These are phyloP conservation scores for Mycena citricolor DNA, from an alignment of 1,284 basidiomycete genomes.

Conservation along the genomic window DNA sequence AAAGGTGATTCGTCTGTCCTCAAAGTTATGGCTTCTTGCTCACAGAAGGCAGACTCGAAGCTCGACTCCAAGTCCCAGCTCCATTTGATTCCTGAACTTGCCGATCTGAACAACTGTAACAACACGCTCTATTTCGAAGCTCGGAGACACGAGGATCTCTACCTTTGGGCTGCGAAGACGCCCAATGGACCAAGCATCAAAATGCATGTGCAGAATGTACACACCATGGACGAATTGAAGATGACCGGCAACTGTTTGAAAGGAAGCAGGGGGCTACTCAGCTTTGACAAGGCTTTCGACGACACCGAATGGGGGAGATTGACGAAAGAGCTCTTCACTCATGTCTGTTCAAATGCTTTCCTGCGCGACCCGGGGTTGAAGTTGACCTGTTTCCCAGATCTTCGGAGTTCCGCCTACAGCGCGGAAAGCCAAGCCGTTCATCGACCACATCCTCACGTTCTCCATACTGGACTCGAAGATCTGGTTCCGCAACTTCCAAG, in stretches of 20 bases:
- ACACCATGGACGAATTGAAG: slow-evolving; percentile 99
- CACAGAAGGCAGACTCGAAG: slow-evolving; percentile 73
- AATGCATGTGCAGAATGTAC: slow-evolving; percentile 97
- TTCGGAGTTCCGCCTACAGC: slow-evolving; percentile 93
- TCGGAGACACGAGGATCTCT: slow-evolving; percentile 92
- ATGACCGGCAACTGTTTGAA: slow-evolving; percentile 99
- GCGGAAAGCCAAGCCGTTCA: slow-evolving; percentile 92
- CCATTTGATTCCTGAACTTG: slow-evolving; percentile 92
- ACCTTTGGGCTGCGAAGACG: slow-evolving; percentile 95
- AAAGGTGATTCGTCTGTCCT: slow-evolving; percentile 64
- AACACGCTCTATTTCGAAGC: slow-evolving; percentile 98
- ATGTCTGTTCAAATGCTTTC: slow-evolving; percentile 57
- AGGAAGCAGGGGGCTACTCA: slow-evolving; percentile 89
- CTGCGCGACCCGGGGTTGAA: slow-evolving; percentile 8
- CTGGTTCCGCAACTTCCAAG: slow-evolving; percentile 99
- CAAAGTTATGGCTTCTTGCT: slow-evolving; percentile 6
- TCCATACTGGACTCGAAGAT: slow-evolving; percentile 95
- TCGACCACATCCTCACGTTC: slow-evolving; percentile 97
- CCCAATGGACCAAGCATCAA: slow-evolving; percentile 98
- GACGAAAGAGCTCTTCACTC: slow-evolving; percentile 95
- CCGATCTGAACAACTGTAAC: slow-evolving; percentile 98
- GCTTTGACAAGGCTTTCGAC: slow-evolving; percentile 93
- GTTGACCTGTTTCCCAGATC: slow-evolving; percentile 54
- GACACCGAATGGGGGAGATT: slow-evolving; percentile 85
- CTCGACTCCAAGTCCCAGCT: slow-evolving; percentile 97